Conservation (phyloP, 2,329 filamentous ascomycete species). For the Talaromyces rugulosus region DNA sequence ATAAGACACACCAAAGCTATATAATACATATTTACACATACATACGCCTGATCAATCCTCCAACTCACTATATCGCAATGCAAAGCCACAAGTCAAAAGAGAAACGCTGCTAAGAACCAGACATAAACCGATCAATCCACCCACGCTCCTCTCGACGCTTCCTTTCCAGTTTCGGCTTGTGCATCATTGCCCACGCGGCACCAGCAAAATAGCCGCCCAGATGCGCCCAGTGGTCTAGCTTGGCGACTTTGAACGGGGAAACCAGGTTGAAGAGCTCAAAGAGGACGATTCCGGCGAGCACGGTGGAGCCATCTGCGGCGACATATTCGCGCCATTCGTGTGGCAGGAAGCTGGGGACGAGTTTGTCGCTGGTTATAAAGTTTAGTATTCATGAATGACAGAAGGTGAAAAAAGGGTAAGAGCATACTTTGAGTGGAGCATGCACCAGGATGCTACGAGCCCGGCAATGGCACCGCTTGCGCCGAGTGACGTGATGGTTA, state of each 20-base stretch:
- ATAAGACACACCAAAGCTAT: background rate
- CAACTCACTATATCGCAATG: background rate
- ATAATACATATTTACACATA: background rate
- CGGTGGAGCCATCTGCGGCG: constrained; percentile 37
- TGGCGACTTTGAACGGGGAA: constrained; percentile 25
- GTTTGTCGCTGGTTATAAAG: constrained; percentile 24
- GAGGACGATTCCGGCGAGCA: constrained; percentile 32
- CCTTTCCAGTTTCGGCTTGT: constrained; percentile 18
- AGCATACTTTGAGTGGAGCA: constrained; percentile 42
- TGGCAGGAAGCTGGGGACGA: constrained; percentile 37
- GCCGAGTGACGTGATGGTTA: constrained; percentile 47
- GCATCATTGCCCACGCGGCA: constrained; percentile 21
- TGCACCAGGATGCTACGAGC: constrained; percentile 47
- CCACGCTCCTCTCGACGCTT: constrained; percentile 12
- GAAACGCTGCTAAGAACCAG: background rate
- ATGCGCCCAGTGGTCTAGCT: constrained; percentile 40
- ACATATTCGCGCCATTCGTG: constrained; percentile 35
- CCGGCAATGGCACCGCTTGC: constrained; percentile 50
- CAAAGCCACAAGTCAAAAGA: background rate
- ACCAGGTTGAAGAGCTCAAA: constrained; percentile 33
- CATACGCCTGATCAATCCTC: background rate
- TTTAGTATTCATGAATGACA: background rate
- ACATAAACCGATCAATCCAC: constrained; percentile 12
- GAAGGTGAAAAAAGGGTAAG: background rate
- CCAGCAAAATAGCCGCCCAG: constrained; percentile 39